Conservation (phyloP, 805 yeast species). For the Metschnikowia amazonensis region DNA sequence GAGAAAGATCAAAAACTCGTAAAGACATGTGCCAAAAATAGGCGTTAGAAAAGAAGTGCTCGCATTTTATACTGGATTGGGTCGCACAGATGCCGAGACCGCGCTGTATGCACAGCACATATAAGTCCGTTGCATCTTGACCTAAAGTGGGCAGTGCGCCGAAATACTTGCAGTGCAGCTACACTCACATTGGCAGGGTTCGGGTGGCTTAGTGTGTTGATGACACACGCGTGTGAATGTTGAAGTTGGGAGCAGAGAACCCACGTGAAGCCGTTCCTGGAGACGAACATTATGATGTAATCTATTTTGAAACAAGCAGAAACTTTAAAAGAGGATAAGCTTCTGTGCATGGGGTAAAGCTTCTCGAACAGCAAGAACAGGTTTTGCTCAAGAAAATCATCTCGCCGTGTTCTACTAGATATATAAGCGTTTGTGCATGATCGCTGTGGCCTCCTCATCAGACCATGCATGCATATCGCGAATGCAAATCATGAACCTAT, state of each 20-base stretch:
- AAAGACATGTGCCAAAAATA: not conserved
- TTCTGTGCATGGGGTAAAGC: not conserved
- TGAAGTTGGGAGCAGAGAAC: no score
- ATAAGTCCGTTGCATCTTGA: not conserved
- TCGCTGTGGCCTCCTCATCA: not conserved
- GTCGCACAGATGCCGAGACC: not conserved
- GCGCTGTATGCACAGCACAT: not conserved
- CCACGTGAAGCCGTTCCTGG: no score
- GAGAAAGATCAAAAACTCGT: not conserved
- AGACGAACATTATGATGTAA: no score
- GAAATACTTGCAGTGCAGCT: not conserved
- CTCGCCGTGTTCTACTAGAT: not conserved
- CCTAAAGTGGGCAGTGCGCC: not conserved
- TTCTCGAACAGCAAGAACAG: not conserved
- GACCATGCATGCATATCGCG: slow-evolving; percentile 1
- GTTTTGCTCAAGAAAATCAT: not conserved
- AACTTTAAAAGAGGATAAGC: no score
- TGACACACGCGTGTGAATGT: no score
- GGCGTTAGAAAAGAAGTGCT: not conserved
- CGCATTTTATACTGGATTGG: not conserved
- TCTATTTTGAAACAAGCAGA: no score
- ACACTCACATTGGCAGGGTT: no score
- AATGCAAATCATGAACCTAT: not conserved
- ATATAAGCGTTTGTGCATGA: not conserved
- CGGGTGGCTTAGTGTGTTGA: not conserved